phyloP scores from a whole-genome alignment of 805 yeast genomes.

The Zygosaccharomyces lentus region DNA sequence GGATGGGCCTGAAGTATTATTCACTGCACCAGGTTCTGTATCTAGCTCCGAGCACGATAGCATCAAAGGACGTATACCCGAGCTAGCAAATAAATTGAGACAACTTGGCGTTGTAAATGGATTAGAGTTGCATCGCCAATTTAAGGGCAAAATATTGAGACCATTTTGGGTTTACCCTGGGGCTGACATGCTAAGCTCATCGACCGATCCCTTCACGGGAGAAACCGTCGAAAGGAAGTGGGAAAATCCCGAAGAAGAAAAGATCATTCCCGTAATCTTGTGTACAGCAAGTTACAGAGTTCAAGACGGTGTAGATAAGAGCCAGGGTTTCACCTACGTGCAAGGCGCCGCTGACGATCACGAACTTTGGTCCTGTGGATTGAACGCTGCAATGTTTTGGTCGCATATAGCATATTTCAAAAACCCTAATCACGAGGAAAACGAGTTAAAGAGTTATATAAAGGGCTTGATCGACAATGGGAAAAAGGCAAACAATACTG shows the following conservation, averaged over 20 bases:
- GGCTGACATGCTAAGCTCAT: conserved; percentile 21
- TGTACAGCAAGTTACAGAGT: conserved; percentile 61
- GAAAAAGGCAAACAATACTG: background rate
- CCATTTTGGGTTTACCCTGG: conserved; percentile 73
- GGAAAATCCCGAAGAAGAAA: conserved; percentile 33
- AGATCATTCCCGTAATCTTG: conserved; percentile 43
- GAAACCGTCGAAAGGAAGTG: conserved; percentile 30
- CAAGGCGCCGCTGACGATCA: conserved; percentile 97
- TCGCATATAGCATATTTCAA: conserved; percentile 31
- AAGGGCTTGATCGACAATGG: conserved; percentile 2
- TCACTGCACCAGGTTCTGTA: conserved; percentile 50
- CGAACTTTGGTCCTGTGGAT: conserved; percentile 68
- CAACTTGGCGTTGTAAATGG: conserved; percentile 40
- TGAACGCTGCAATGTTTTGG: conserved; percentile 62
- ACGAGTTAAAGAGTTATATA: conserved; percentile 24
- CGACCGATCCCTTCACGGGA: conserved; percentile 31
- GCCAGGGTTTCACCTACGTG: conserved; percentile 56
- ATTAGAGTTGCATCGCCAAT: conserved; percentile 28
- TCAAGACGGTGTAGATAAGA: conserved; percentile 52
- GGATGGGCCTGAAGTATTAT: conserved; percentile 33
- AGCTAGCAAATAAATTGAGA: conserved; percentile 43
- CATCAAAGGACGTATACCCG: conserved; percentile 46
- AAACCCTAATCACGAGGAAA: conserved; percentile 30
- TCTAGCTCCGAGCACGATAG: conserved; percentile 52
- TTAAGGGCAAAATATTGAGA: conserved; percentile 44